Conservation (phyloP, 345 rosid genomes). For the Arabidopsis suecica region DNA sequence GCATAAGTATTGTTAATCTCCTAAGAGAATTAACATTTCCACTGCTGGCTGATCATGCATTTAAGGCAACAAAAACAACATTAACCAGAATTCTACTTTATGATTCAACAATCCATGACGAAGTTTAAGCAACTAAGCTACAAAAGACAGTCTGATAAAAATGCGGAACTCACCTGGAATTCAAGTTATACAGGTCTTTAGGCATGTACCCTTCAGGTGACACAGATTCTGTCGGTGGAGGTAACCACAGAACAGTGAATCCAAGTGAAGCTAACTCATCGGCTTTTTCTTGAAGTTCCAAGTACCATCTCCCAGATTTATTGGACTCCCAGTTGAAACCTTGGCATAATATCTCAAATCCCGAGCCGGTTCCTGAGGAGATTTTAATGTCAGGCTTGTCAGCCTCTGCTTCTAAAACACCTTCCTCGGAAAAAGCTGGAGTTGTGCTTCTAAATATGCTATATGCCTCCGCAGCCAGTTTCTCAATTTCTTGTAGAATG, state of each 20-base stretch:
- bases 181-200: slow-evolving; percentile 81
- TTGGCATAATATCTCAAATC: slow-evolving; percentile 89
- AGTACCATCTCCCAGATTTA: slow-evolving; percentile 86
- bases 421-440: slow-evolving; percentile 66
- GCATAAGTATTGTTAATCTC: not conserved
- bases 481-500: slow-evolving; percentile 94
- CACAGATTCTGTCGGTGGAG: slow-evolving; percentile 97
- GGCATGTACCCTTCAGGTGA: slow-evolving; percentile 99
- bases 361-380: slow-evolving; percentile 80
- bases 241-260: slow-evolving; percentile 88
- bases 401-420: slow-evolving; percentile 51
- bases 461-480: slow-evolving; percentile 97
- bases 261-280: slow-evolving; percentile 76
- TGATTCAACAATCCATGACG: not conserved
- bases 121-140: slow-evolving; percentile 14
- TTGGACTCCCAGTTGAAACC: slow-evolving; percentile 99
- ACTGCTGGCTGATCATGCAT: not conserved
- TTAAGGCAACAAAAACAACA: slow-evolving; percentile 25
- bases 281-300: slow-evolving; percentile 78
- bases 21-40: too few species aligned
- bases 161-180: slow-evolving; percentile 67
- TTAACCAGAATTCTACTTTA: slow-evolving; percentile 21
- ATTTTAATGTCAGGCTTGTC: slow-evolving; percentile 55
- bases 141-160: not conserved
- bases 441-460: slow-evolving; percentile 81